Conservation (phyloP, 23 red algal species). For the Cyanidiococcus yangmingshanensis region DNA sequence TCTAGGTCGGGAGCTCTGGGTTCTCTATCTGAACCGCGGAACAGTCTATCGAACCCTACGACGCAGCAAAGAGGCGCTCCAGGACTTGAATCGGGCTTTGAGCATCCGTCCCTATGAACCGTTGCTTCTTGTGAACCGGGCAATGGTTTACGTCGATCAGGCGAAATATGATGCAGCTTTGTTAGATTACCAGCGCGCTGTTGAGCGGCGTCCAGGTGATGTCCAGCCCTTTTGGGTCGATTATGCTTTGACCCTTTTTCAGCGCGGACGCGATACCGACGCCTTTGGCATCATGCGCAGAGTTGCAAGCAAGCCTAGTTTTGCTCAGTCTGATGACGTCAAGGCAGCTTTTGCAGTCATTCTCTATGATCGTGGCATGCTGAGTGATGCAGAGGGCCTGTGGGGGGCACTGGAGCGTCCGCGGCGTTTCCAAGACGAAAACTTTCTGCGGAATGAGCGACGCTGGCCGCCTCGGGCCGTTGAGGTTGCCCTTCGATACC, state of each 20-base stretch:
- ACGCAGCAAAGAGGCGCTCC: conserved; percentile 36
- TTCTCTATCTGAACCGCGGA: conserved; percentile 71
- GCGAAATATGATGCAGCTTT: conserved; percentile 69
- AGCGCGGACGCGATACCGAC: conserved; percentile 45
- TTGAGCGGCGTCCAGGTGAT: conserved; percentile 43
- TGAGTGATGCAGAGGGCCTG: conserved; percentile 59
- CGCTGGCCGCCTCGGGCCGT: conserved; percentile 70
- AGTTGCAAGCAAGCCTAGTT: conserved; percentile 34
- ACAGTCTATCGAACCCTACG: conserved; percentile 22
- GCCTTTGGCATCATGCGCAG: conserved; percentile 59
- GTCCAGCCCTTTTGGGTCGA: conserved; percentile 88
- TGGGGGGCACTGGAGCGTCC: conserved; percentile 72
- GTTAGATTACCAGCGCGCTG: conserved; percentile 60
- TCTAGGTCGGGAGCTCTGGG: conserved; percentile 51
- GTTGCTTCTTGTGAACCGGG: conserved; percentile 58
- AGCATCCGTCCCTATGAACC: conserved; percentile 26
- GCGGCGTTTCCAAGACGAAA: conserved; percentile 30
- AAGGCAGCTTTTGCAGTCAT: conserved; percentile 61
- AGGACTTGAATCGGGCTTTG: conserved; percentile 18
- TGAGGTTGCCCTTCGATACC: conserved; percentile 45
- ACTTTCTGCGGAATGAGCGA: conserved; percentile 36
- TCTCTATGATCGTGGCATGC: conserved; percentile 39
- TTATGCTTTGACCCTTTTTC: conserved; percentile 69
- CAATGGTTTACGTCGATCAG: conserved; percentile 33
- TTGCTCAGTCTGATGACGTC: conserved; percentile 35